Base-by-base conservation (phyloP, 306 rosid genomes). In the Pyrus betulifolia region DNA sequence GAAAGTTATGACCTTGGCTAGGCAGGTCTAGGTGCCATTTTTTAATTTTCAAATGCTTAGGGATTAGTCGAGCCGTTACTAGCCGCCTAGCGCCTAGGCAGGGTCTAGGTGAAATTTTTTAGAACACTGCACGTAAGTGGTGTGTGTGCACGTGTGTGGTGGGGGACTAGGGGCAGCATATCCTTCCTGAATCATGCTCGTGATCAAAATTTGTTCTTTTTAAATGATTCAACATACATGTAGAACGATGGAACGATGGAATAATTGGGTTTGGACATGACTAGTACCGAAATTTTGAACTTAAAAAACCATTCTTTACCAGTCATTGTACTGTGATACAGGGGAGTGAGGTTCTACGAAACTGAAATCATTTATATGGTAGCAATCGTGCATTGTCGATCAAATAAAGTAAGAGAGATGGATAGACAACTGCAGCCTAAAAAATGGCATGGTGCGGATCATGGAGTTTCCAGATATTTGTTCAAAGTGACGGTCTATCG, bases 391-490 rank as follows among this genome's bases (percentile, higher is more conserved):
- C 44, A 8, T 8, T 38, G 44, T 38, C 44, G 3, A 38, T 6
- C 44, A 38, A 38, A 38, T 38, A 38, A 38, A 38, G 44, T 38
- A 38, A 38, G 44, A 38, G 44, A 38, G 44, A 38, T 38, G 44
- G 11, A 38, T 38, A 8, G 91, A 89, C 44, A 78, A 80, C 57
- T 85, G 88, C 70, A 94, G 97, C 79, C 91, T 91, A 5, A 33
- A 44, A 70, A 85, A 55, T 90, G 97, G 96, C 96, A 92, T 76
- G 98, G 93, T 12, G 96, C 92, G 59, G 90, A 90, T 83, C 85
- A 85, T 79, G 98, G 98, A 11, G 97, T 91, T 74, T 68, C 77
- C 75, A 83, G 90, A 8, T 91, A 89, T 65, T 91, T 91, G 12
- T 94, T 94, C 70, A 88, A 87, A 79, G 96, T 95, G 38, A 86